phyloP scores from a whole-genome alignment of 2,329 filamentous ascomycete genomes.

The Trichoderma atrobrunneum region DNA sequence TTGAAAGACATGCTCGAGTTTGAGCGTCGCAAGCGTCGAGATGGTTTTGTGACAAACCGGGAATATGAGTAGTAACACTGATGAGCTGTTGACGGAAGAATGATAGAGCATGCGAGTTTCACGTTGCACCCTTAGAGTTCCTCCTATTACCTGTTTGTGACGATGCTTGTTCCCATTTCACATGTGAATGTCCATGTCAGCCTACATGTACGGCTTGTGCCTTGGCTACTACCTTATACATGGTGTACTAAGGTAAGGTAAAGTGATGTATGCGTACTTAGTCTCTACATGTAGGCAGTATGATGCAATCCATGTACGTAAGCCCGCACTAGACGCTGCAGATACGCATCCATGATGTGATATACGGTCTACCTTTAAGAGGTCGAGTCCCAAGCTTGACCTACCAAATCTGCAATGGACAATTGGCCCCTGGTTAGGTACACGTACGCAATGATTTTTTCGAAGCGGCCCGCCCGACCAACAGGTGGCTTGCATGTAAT shows the following conservation, averaged over 20 bases:
- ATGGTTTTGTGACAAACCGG: constrained; percentile 5
- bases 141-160: background rate
- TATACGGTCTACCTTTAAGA: background rate
- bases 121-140: background rate
- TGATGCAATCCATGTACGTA: constrained; percentile 10
- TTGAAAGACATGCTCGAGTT: background rate
- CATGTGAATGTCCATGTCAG: background rate
- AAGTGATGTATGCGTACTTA: too few species aligned
- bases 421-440: background rate
- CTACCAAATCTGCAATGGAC: background rate
- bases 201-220: background rate
- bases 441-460: background rate
- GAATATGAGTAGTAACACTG: constrained; percentile 4
- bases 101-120: constrained; percentile 11
- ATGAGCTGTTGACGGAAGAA: constrained; percentile 6
- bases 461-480: background rate
- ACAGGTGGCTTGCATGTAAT: background rate
- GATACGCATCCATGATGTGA: background rate
- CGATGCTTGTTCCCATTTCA: background rate
- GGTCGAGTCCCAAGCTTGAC: background rate
- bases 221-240: background rate
- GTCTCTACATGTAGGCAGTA: background rate
- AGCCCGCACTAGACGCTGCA: background rate
- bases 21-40: constrained; percentile 8
- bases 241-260: background rate